Evolutionary conservation across 2,329 filamentous ascomycete genomes (phyloP).

Genomic region (Whalleya microplaca): DNA sequence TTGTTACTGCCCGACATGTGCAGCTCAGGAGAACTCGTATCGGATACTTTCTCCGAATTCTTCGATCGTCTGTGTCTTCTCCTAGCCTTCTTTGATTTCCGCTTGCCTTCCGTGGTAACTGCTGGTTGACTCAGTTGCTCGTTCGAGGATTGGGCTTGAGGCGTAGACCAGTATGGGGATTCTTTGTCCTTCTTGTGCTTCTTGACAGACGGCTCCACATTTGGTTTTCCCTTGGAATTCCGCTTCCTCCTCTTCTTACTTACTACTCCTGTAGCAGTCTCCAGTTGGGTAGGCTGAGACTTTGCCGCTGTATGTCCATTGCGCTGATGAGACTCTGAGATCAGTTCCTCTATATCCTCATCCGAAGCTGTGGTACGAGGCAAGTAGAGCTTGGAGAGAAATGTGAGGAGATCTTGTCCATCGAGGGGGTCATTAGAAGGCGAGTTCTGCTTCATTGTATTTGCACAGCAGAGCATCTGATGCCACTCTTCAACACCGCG

Average conservation of each 20-base stretch:
- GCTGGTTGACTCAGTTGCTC: background rate
- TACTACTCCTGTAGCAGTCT: background rate
- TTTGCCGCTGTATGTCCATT: background rate
- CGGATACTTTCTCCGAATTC: background rate
- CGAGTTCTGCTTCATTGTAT: conserved; percentile 30
- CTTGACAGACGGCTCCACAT: background rate
- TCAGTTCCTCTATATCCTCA: conserved; percentile 1
- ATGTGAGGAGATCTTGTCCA: conserved; percentile 33
- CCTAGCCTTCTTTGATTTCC: background rate
- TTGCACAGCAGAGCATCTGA: conserved; percentile 39
- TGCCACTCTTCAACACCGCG: conserved; percentile 41
- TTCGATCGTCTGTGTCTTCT: background rate
- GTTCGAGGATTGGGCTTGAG: background rate
- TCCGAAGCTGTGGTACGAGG: background rate
- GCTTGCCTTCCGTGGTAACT: background rate
- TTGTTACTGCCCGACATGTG: background rate
- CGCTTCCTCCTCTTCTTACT: conserved; percentile 9
- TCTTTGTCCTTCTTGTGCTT: conserved; percentile 10
- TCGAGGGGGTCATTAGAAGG: conserved; percentile 25
- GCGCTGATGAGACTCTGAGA: background rate
- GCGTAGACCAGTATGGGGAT: conserved; percentile 29
- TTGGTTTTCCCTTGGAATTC: background rate
- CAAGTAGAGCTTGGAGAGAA: conserved; percentile 22
- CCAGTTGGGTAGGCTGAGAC: background rate
- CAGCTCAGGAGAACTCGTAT: background rate